Conservation (phyloP, 805 yeast species). For the Cephaloascus albidus region DNA sequence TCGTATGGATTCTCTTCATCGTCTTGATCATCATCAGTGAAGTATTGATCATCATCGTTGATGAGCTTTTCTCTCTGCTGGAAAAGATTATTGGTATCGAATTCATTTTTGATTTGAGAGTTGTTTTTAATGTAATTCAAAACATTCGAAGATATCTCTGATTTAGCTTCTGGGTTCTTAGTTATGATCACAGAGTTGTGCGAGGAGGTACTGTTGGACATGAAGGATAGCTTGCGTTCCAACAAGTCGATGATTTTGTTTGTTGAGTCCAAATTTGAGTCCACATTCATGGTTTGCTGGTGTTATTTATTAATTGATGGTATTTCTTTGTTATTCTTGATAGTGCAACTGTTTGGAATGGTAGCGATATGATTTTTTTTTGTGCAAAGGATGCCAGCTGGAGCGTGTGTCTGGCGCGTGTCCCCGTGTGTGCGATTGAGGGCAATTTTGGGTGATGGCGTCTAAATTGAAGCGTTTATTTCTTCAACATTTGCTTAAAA, state of each 20-base stretch:
- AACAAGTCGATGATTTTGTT: slow-evolving; percentile 11
- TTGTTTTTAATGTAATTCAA: background rate
- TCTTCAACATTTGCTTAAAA: no score
- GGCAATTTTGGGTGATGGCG: no score
- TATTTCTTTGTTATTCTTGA: no score
- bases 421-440: no score
- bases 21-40: slow-evolving; percentile 28
- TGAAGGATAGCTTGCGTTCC: slow-evolving; percentile 11
- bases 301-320: no score
- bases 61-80: background rate
- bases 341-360: background rate
- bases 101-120: background rate
- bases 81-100: background rate
- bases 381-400: no score
- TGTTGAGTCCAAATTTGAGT: slow-evolving; percentile 8
- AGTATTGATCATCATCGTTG: slow-evolving; percentile 15
- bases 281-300: background rate
- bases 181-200: background rate
- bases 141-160: background rate
- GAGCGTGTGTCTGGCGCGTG: no score
- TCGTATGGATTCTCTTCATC: slow-evolving; percentile 27
- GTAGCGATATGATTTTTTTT: background rate
- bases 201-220: slow-evolving; percentile 3
- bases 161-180: background rate
- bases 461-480: no score